phyloP scores from a whole-genome alignment of 768 basidiomycete genomes.

The Amanita rimosa region DNA sequence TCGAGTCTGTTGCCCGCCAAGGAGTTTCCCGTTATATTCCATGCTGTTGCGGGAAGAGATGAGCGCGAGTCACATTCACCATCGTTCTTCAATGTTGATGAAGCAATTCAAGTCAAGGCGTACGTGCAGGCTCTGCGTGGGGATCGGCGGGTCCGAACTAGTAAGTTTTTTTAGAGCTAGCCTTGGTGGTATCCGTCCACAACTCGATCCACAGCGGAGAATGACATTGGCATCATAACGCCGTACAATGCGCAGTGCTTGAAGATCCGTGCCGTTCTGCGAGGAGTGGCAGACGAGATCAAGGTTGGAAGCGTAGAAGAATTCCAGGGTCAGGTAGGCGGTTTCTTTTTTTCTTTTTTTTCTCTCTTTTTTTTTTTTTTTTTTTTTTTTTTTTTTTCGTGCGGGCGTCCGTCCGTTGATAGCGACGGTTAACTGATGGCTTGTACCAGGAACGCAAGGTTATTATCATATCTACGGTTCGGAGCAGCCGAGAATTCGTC shows the following conservation, averaged over 20 bases:
- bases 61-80: slow-evolving; percentile 57
- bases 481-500: slow-evolving; percentile 42
- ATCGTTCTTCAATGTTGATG: slow-evolving; percentile 62
- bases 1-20: slow-evolving; percentile 29
- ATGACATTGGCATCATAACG: slow-evolving; percentile 48
- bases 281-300: slow-evolving; percentile 23
- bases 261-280: slow-evolving; percentile 31
- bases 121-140: slow-evolving; percentile 31
- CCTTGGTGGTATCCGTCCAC: background rate
- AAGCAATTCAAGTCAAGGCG: slow-evolving; percentile 38
- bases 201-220: slow-evolving; percentile 22
- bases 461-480: slow-evolving; percentile 48
- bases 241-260: slow-evolving; percentile 52
- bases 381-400: no score
- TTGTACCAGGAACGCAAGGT: slow-evolving; percentile 41
- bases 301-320: slow-evolving; percentile 61
- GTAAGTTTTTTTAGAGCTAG: slow-evolving; percentile 18
- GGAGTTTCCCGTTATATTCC: slow-evolving; percentile 53
- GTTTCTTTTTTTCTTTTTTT: no score
- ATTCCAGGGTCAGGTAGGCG: slow-evolving; percentile 51
- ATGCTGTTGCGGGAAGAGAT: slow-evolving; percentile 48
- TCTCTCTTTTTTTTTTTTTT: no score
- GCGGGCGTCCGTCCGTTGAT: slow-evolving; percentile 22
- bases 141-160: slow-evolving; percentile 25
- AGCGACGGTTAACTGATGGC: slow-evolving; percentile 10